Evolutionary conservation across 495 filamentous ascomycete species (phyloP).

Genomic region (Hyaloscypha hepaticicola): DNA sequence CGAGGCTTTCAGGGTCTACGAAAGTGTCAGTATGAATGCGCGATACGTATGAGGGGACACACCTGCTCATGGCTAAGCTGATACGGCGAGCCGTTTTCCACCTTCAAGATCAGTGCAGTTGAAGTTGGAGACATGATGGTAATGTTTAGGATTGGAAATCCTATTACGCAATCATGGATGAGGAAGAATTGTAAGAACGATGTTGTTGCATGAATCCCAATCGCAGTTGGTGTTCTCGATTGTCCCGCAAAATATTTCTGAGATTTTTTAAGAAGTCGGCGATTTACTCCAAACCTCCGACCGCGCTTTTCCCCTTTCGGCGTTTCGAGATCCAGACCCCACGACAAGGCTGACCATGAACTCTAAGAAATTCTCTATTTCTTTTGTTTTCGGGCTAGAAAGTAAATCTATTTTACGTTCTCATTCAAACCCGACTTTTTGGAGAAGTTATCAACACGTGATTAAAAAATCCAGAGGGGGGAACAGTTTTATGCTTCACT

Average conservation of each 20-base stretch:
- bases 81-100: constrained; percentile 35
- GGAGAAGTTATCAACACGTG: background rate
- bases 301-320: constrained; percentile 2
- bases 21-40: background rate
- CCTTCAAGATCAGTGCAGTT: constrained; percentile 51
- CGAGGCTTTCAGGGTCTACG: constrained; percentile 62
- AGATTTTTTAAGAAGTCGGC: constrained; percentile 16
- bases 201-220: constrained; percentile 1
- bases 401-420: background rate
- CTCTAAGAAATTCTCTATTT: background rate
- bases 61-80: constrained; percentile 46
- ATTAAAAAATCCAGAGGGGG: background rate
- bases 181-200: background rate
- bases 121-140: constrained; percentile 37
- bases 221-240: background rate
- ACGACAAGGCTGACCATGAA: background rate
- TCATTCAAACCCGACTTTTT: background rate
- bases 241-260: constrained; percentile 18
- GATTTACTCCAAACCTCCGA: background rate
- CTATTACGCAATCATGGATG: background rate
- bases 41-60: constrained; percentile 16
- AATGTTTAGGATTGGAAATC: background rate
- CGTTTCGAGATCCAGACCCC: background rate
- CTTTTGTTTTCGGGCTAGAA: background rate
- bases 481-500: constrained; percentile 7